These are phyloP conservation scores for Ascomycota sp. DNA, from an alignment of 2,329 filamentous ascomycete genomes.

Conservation along the genomic window DNA sequence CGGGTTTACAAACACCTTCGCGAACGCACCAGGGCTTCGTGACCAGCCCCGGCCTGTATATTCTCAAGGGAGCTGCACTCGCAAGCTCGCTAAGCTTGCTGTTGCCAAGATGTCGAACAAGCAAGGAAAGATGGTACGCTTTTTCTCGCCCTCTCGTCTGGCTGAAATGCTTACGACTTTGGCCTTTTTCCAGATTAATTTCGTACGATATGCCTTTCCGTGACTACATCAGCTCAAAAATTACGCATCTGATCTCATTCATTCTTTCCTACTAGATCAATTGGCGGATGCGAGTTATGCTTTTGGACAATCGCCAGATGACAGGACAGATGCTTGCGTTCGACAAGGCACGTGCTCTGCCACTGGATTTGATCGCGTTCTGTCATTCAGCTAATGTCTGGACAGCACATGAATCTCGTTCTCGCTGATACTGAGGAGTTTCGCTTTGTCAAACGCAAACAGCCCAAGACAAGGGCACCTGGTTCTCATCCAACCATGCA, in stretches of 20 bases:
- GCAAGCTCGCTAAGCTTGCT: conserved; percentile 9
- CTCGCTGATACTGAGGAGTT: conserved; percentile 98
- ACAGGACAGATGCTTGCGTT: conserved; percentile 96
- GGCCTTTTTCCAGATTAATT: conserved; percentile 38
- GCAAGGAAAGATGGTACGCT: conserved; percentile 97
- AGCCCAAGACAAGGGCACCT: conserved; percentile 48
- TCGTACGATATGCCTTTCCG: conserved; percentile 32
- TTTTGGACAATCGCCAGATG: conserved; percentile 91
- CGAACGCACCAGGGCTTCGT: conserved; percentile 20
- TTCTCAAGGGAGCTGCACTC: conserved; percentile 6
- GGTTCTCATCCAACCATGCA: conserved; percentile 35
- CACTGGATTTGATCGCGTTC: neutral
- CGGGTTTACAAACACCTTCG: conserved; percentile 19
- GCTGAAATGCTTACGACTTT: conserved; percentile 41
- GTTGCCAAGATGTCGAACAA: conserved; percentile 37
- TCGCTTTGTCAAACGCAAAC: conserved; percentile 72
- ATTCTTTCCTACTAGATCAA: conserved; percentile 52
- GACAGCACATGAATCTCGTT: conserved; percentile 94
- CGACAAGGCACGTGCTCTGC: conserved; percentile 54
- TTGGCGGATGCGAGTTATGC: conserved; percentile 93
- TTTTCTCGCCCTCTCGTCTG: conserved; percentile 16
- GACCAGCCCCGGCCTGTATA: conserved; percentile 21
- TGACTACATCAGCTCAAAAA: neutral
- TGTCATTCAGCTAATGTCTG: conserved; percentile 2
- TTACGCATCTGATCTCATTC: neutral